A percentile compares a stretch with the other conserved stretches of the same genome.
Evolutionary conservation across 2,329 filamentous ascomycete genomes (phyloP).

Genomic region (Trichophyton benhamiae): DNA sequence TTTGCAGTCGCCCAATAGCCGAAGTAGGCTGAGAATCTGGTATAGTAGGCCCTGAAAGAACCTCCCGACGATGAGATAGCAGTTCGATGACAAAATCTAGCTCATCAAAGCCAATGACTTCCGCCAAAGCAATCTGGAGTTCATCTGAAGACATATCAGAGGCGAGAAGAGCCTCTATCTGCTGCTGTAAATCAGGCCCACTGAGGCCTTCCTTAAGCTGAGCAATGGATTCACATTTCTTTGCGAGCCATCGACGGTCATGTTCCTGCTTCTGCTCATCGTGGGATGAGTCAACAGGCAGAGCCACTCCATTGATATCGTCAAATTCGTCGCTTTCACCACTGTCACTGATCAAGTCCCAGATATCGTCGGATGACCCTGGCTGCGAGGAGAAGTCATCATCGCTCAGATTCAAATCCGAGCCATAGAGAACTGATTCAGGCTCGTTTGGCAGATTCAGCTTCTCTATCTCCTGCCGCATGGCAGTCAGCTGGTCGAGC

Average conservation of each 20-base stretch:
- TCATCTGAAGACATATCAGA: conserved; percentile 66
- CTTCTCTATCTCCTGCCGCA: conserved; percentile 72
- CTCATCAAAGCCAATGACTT: conserved; percentile 85
- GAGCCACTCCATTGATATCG: conserved; percentile 34
- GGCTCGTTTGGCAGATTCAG: conserved; percentile 47
- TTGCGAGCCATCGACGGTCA: conserved; percentile 56
- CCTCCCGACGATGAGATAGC: conserved; percentile 61
- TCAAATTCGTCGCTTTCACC: conserved; percentile 56
- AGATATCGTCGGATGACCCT: conserved; percentile 59
- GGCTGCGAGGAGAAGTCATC: conserved; percentile 50
- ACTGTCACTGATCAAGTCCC: conserved; percentile 76
- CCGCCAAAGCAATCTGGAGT: conserved; percentile 78
- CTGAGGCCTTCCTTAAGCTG: conserved; percentile 54
- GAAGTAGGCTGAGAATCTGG: conserved; percentile 21
- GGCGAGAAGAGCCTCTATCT: conserved; percentile 61
- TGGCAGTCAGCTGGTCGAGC: conserved; percentile 71
- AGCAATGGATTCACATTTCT: conserved; percentile 56
- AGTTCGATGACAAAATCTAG: conserved; percentile 86
- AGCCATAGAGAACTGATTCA: conserved; percentile 38
- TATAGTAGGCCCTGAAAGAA: conserved; percentile 34
- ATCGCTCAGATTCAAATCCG: conserved; percentile 50
- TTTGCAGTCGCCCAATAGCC: conserved; percentile 50
- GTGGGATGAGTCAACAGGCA: conserved; percentile 13
- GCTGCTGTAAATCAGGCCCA: conserved; percentile 58
- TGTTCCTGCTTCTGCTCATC: conserved; percentile 28